Evolutionary conservation across 2,329 filamentous ascomycete species (phyloP).

Genomic region (Diplodia corticola): DNA sequence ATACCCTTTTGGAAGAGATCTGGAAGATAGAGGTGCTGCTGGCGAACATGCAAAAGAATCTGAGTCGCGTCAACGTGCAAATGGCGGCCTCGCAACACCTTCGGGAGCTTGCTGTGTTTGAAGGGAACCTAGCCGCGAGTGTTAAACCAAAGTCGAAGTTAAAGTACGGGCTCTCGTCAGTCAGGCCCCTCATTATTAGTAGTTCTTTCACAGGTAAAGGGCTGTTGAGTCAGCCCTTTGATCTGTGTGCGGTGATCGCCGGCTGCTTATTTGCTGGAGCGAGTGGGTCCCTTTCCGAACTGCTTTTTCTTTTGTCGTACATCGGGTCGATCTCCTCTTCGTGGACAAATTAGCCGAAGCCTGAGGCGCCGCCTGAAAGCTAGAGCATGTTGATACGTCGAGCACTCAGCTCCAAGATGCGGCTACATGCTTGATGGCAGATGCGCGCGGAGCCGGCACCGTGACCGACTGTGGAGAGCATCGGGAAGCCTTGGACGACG

Average conservation of each 20-base stretch:
- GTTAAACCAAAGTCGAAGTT: neutral
- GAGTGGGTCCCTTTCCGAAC: neutral
- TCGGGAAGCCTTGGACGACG: neutral
- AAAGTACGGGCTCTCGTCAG: neutral
- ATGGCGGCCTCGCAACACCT: no score
- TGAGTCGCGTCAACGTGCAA: no score
- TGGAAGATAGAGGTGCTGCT: neutral
- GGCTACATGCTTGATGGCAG: neutral
- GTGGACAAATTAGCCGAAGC: neutral
- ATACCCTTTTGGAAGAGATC: no score
- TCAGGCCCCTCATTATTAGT: neutral
- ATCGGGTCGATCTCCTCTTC: neutral
- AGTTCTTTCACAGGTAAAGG: neutral
- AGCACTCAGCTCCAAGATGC: neutral
- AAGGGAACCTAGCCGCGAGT: neutral
- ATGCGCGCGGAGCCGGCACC: neutral
- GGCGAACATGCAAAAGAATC: no score
- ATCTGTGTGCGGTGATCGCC: neutral
- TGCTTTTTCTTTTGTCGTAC: neutral
- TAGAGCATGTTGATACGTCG: neutral
- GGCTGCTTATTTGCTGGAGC: neutral
- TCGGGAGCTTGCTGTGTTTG: no score
- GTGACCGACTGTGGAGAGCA: neutral
- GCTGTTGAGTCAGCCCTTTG: neutral
- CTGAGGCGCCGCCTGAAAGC: neutral